Evolutionary conservation across 352 stramenopile species (phyloP).

Genomic region (Phytophthora sansomeana): DNA sequence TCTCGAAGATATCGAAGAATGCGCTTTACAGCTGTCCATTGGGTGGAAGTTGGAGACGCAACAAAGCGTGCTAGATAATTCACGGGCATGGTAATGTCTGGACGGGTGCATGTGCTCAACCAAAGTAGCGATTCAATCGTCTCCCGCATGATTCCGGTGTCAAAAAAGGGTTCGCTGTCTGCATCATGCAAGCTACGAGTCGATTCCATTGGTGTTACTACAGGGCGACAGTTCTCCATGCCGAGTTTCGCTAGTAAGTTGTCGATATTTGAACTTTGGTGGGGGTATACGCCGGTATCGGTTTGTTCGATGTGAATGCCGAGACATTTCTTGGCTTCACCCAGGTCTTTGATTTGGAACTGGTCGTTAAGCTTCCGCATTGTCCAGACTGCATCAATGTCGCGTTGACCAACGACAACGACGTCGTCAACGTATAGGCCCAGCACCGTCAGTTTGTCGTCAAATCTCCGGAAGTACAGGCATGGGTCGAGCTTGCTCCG

Average conservation of each 20-base stretch:
- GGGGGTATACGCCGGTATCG: not conserved
- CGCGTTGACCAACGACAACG: conserved; percentile 4
- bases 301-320: conserved; percentile 5
- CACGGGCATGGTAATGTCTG: conserved; percentile 10
- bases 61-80: conserved; percentile 7
- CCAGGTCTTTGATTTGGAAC: conserved; percentile 9
- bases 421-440: conserved; percentile 14
- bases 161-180: not conserved
- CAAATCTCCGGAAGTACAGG: not conserved
- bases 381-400: conserved; percentile 1
- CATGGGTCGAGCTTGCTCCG: conserved; percentile 11
- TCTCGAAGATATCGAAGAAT: not conserved
- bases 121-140: conserved; percentile 4
- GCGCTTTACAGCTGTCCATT: conserved; percentile 6
- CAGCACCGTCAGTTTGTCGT: conserved; percentile 7
- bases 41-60: not conserved
- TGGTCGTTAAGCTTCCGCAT: conserved; percentile 1
- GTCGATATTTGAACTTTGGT: conserved; percentile 2
- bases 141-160: not conserved
- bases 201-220: not conserved
- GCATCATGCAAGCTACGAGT: not conserved
- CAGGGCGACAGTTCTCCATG: conserved; percentile 1
- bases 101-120: not conserved
- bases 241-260: not conserved
- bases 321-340: not conserved